Base-by-base conservation (phyloP, 176 grass and related monocot genomes). In the Elaeis guineensis region DNA sequence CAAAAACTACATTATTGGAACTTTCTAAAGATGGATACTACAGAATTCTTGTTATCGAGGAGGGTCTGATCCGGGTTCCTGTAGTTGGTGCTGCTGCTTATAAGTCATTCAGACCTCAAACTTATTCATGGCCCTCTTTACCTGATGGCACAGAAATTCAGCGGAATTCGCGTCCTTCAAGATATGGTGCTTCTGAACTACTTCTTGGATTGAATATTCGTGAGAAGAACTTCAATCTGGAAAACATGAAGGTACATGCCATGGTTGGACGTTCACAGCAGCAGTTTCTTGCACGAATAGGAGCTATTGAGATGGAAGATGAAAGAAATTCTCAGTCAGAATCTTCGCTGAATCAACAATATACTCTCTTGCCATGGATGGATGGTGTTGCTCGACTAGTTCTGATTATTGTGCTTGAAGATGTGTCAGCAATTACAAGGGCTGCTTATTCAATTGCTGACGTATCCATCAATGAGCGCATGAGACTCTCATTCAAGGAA, bases 51-150 rank as follows among this genome's bases (percentile, higher is more conserved):
- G 76, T 85, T 65, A 78, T 81, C 48, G 81, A 82, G 48, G 78
- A 90, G 58, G 86, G 81, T 72, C 54, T 90, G 55, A 62, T 90
- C 4, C 67, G 81, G 57, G 75, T 90, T 63, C 86, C 86, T 60
- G 29, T 90, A 49, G 29, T 90, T 64, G 82, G 86, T 25, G 67
- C 78, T 68, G 67, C 81, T 57, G 82, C 75, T 50, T 90, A 90
- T 79, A 66, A 82, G 69, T 50, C 71, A 64, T 82, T 82, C 76
- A 65, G 52, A 77, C 71, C 82, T 51, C 71, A 64, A 23, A 83
- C 86, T 76, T 78, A 78, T 82, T 85, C 71, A 55, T 90, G 86
- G 86, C 86, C 86, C 24, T 79, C 86, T 69, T 78, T 85, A 49
- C 78, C 86, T 73, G 81, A 79, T 82, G 86, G 86, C 39, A 75